Base-by-base conservation (phyloP, 2,329 filamentous ascomycete species). In the Pyrenochaeta sp. region DNA sequence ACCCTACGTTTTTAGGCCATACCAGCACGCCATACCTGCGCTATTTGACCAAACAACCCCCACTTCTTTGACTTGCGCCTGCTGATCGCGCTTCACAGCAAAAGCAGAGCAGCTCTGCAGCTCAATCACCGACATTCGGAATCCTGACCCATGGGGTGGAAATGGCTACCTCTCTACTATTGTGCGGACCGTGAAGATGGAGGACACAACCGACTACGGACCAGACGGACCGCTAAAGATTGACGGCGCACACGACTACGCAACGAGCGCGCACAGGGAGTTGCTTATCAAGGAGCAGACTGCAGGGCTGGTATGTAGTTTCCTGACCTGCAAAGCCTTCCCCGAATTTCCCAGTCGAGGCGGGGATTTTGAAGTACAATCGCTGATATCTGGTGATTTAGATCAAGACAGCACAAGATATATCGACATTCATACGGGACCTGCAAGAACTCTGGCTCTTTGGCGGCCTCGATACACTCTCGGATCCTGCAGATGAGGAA, bases 401-500 rank as follows among this genome's bases (percentile, higher is more conserved):
- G 85, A 82, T 88, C 58, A 83, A 84, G 51, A 82, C 84, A 1
- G 82, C 83, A 12, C 86, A 90, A 74, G 86, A 88, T 49, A 77
- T 88, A 10, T 79, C 87, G 52, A 80, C 81, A 11, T 71, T 89
- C 12, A 86, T 85, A 21, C 82, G 87, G 18, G 80, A 82, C 21
- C 78, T 90, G 74, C 88, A 89, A 67, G 87, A 89, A 67, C 78
- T 85, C 18, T 89, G 87, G 87, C 77, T 89, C 5, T 88, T 88
- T 63, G 87, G 87, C 2, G 84, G 85, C 51, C 77, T 89, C 37
- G 81, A 87, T 51, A 87, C 85, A 0, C 68, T 88, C 1, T 58
- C 63, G 27, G 63, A 73, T 29, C 56, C 61, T 6, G 58, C 58
- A 18, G 71, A 74, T n/a, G 64, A 68, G 53, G 64, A 58, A 21